A percentile compares a stretch with the other conserved stretches of the same genome.
phyloP scores from a whole-genome alignment of 352 stramenopile genomes.

The Pythium rishiriense region DNA sequence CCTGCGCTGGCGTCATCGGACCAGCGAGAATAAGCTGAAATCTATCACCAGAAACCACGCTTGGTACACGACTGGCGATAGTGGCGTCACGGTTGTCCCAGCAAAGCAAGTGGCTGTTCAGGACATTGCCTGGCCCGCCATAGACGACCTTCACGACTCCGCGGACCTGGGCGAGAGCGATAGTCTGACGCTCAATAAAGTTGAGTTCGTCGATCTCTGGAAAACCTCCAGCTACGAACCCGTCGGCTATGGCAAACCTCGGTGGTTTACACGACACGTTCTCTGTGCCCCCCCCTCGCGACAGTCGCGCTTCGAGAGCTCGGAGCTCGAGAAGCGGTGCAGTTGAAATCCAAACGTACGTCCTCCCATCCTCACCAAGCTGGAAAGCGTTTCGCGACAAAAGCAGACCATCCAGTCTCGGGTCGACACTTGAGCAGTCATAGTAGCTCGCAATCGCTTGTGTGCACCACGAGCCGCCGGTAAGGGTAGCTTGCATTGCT shows the following conservation, averaged over 20 bases:
- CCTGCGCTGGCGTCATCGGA: slow-evolving; percentile 18
- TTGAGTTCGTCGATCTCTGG: slow-evolving; percentile 9
- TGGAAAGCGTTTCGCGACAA: not conserved
- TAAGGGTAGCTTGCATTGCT: not conserved
- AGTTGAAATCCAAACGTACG: not conserved
- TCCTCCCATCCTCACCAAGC: not conserved
- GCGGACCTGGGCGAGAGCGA: slow-evolving; percentile 20
- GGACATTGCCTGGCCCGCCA: slow-evolving; percentile 21
- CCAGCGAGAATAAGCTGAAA: slow-evolving; percentile 28
- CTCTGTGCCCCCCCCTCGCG: no score
- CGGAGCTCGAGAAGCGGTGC: not conserved
- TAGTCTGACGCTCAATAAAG: slow-evolving; percentile 11
- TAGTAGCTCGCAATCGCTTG: not conserved
- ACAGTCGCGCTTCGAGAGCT: not conserved
- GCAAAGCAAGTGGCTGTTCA: slow-evolving; percentile 26
- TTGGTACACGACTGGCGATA: slow-evolving; percentile 13
- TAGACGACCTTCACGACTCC: slow-evolving; percentile 28
- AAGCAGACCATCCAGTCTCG: not conserved
- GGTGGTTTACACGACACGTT: not conserved
- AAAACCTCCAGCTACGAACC: not conserved
- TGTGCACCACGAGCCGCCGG: not conserved
- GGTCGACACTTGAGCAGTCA: not conserved
- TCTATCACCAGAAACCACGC: not conserved
- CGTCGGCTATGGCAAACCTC: not conserved
- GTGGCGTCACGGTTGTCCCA: slow-evolving; percentile 27